Conservation (phyloP, 768 basidiomycete genomes). For the Udeniomyces megalosporus region DNA sequence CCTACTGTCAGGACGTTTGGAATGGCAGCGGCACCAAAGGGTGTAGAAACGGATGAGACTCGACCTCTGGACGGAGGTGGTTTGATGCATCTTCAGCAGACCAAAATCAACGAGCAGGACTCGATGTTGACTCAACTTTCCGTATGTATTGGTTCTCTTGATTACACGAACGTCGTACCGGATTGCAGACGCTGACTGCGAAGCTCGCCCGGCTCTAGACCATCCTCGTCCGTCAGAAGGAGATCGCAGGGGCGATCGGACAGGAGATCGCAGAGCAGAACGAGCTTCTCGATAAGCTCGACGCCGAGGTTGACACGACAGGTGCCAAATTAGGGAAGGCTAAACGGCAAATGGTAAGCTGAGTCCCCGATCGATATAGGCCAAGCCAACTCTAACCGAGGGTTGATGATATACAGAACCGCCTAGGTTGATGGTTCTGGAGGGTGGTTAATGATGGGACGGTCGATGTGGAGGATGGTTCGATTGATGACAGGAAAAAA, state of each 20-base stretch:
- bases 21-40: constrained; percentile 30
- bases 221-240: constrained; percentile 66
- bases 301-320: constrained; percentile 56
- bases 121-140: constrained; percentile 60
- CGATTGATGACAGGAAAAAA: too few species aligned
- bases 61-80: constrained; percentile 75
- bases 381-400: too few species aligned
- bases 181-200: background rate
- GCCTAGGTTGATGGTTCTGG: too few species aligned
- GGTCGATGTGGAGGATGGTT: too few species aligned
- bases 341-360: constrained; percentile 53
- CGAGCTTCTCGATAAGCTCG: constrained; percentile 66
- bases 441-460: too few species aligned
- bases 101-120: constrained; percentile 72
- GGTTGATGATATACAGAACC: too few species aligned
- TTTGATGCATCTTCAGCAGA: constrained; percentile 58
- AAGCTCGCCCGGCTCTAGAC: constrained; percentile 22
- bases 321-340: constrained; percentile 61
- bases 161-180: too few species aligned
- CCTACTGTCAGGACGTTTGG: constrained; percentile 56
- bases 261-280: constrained; percentile 69
- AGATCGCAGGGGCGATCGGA: constrained; percentile 71
- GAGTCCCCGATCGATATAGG: too few species aligned
- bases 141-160: constrained; percentile 15
- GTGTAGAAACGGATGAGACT: constrained; percentile 68